Percentiles rank a stretch among this genome's conserved stretches.
Evolutionary conservation across 495 filamentous ascomycete species (phyloP).

Genomic region (Hypoxylon perforatum): DNA sequence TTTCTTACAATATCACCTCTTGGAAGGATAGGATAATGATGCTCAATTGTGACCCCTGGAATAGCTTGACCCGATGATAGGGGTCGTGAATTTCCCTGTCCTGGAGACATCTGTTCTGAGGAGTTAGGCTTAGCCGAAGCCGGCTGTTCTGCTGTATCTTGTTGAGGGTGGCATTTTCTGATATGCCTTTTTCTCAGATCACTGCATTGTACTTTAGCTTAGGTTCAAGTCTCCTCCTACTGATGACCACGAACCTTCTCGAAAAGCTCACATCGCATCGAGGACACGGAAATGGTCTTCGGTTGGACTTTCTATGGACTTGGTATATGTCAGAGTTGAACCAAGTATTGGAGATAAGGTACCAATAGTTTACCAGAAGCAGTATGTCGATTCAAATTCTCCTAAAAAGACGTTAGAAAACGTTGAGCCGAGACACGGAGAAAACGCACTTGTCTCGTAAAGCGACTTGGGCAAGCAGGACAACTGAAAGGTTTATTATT

Average conservation of each 20-base stretch:
- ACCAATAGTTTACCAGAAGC: background rate
- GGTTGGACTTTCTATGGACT: background rate
- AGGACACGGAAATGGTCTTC: background rate
- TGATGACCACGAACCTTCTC: background rate
- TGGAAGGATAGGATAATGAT: background rate
- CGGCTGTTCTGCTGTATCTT: background rate
- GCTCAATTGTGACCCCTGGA: background rate
- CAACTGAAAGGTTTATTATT: background rate
- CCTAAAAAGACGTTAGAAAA: background rate
- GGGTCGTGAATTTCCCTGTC: background rate
- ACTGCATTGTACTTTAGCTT: background rate
- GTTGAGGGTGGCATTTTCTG: background rate
- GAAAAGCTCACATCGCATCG: background rate
- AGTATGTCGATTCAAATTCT: background rate
- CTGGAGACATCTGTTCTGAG: background rate
- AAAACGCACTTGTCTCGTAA: background rate
- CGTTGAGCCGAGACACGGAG: background rate
- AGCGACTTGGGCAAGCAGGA: background rate
- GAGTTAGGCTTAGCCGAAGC: background rate
- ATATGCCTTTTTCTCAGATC: background rate
- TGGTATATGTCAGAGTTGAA: no score
- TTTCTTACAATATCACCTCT: background rate
- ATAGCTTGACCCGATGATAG: background rate
- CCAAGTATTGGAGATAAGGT: no score
- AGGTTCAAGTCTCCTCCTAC: background rate